Evolutionary conservation across 2,329 filamentous ascomycete species (phyloP).

Genomic region (Exophiala viscosa): DNA sequence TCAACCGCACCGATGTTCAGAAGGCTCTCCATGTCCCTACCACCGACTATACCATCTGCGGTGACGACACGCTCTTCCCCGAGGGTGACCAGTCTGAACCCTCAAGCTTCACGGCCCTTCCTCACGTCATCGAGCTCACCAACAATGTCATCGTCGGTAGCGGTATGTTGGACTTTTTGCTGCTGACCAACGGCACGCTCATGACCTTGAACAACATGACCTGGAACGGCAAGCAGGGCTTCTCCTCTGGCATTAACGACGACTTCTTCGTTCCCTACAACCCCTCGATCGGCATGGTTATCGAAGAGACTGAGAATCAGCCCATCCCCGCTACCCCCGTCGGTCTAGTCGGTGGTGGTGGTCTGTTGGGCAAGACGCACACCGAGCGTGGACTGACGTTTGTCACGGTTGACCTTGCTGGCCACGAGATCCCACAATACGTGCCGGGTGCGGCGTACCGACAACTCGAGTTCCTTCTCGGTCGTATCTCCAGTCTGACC

Average conservation of each 20-base stretch:
- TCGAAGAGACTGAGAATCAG: constrained; percentile 25
- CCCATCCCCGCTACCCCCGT: constrained; percentile 31
- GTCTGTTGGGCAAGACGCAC: constrained; percentile 41
- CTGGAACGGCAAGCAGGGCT: constrained; percentile 49
- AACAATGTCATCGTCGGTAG: constrained; percentile 51
- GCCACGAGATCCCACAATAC: constrained; percentile 56
- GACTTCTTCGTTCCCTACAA: constrained; percentile 45
- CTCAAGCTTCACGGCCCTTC: constrained; percentile 18
- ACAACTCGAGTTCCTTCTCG: constrained; percentile 71
- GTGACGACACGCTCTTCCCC: constrained; percentile 34
- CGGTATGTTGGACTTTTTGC: constrained; percentile 48
- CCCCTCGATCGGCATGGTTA: constrained; percentile 36
- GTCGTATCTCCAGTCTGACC: constrained; percentile 44
- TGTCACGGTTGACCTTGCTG: constrained; percentile 26
- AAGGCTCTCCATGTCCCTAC: constrained; percentile 47
- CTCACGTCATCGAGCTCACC: constrained; percentile 47
- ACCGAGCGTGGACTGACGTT: constrained; percentile 46
- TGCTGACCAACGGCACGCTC: constrained; percentile 51
- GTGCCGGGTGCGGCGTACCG: constrained; percentile 65
- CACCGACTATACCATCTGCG: constrained; percentile 43
- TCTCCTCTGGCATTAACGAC: constrained; percentile 40
- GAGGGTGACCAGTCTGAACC: constrained; percentile 47
- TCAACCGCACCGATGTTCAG: constrained; percentile 52
- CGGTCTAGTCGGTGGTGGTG: constrained; percentile 38
- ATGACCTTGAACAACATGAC: constrained; percentile 54